phyloP scores from a whole-genome alignment of 73 alveolate genomes.

The Tetrahymena malaccensis region DNA sequence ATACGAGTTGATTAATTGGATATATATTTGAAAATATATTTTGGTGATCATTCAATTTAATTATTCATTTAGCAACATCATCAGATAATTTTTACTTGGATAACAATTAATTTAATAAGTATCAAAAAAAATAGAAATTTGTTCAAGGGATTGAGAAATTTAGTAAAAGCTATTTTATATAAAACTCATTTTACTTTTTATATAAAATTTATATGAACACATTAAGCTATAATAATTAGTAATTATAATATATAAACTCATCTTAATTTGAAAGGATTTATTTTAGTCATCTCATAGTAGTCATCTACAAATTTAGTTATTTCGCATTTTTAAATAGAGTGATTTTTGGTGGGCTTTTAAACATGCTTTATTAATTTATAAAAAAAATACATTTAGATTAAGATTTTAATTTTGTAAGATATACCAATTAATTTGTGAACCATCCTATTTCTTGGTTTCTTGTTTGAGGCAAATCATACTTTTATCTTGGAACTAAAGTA shows the following conservation, averaged over 20 bases:
- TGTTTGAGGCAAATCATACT: slow-evolving; percentile 24
- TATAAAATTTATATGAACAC: too few species aligned
- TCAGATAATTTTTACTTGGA: not conserved
- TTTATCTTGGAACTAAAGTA: slow-evolving; percentile 27
- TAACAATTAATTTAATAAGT: not conserved
- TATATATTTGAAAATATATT: too few species aligned
- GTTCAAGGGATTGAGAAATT: too few species aligned
- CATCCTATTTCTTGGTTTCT: slow-evolving; percentile 33
- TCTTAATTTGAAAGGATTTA: slow-evolving; percentile 25
- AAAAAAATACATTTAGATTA: not conserved
- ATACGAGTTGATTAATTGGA: not conserved
- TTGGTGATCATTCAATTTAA: not conserved
- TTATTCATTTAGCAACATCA: not conserved
- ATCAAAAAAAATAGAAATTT: too few species aligned
- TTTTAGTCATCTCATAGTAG: slow-evolving; percentile 32
- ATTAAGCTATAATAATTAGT: not conserved
- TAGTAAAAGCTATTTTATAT: too few species aligned
- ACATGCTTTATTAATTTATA: not conserved
- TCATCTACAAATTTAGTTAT: slow-evolving; percentile 37
- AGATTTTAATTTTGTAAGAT: not conserved
- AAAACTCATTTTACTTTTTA: not conserved
- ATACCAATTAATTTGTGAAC: slow-evolving; percentile 32
- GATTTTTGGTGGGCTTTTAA: slow-evolving; percentile 22
- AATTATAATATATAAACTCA: not conserved
- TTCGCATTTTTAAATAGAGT: slow-evolving; percentile 24